Base-by-base conservation (phyloP, 306 rosid species). In the Malus sylvestris region DNA sequence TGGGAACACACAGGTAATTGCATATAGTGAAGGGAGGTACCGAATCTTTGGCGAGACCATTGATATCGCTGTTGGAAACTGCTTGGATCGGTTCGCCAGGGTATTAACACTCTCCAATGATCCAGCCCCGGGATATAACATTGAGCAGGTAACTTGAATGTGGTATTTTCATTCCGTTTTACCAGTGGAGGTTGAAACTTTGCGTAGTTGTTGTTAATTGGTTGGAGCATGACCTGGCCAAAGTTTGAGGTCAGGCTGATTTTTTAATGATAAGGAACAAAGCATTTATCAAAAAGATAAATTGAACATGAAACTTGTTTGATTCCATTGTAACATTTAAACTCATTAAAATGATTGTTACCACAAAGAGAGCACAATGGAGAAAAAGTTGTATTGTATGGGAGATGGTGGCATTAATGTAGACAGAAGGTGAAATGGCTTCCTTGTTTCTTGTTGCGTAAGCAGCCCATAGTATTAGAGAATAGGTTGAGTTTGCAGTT, bases 11-110 rank as follows among this genome's bases (percentile, higher is more conserved):
- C 97, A 91, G 70, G 97, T 93, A 67, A 93, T 91, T 83, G 98
- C 96, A 20, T 93, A 93, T 49, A 93, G 98, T 80, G 97, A 93
- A 78, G 98, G 98, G 59, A 81, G 91, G 32, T 93, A 91, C 63
- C 78, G 97, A 46, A 93, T 93, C 81, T 93, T 93, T 71, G 97
- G 98, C 8, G 97, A 93, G 85, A 93, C 98, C 33, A 91, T 93
- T 80, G 98, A 93, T 79, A 93, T 91, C 22, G 97, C 97, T 51
- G 96, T 93, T 58, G 97, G 97, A 20, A 91, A 91, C 76, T 93
- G 98, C 89, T 93, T 93, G 96, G 98, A 93, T 74, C 84, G 98
- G 70, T 93, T 90, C 71, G 97, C 98, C 3, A 72, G 97, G 86
- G 96, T 93, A 13, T 86, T 93, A 44, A 86, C 86, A 1, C 89